A percentile compares a stretch with the other conserved stretches of the same genome.
phyloP scores from a whole-genome alignment of 495 filamentous ascomycete species.

The Penicillium herquei region DNA sequence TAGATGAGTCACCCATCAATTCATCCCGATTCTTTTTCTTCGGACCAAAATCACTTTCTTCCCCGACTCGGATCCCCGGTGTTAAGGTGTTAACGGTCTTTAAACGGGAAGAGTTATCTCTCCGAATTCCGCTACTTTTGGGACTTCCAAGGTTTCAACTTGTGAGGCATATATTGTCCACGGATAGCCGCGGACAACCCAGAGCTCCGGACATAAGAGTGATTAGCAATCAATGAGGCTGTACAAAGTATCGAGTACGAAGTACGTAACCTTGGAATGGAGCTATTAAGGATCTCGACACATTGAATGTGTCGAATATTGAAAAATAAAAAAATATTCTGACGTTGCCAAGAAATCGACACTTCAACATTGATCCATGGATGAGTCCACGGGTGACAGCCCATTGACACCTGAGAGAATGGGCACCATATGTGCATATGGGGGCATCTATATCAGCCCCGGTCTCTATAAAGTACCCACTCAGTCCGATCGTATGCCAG shows the following conservation, averaged over 20 bases:
- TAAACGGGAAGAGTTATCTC: not conserved
- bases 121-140: no score
- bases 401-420: not conserved
- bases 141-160: no score
- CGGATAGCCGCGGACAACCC: not conserved
- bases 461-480: not conserved
- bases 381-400: not conserved
- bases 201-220: no score
- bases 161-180: not conserved
- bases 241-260: no score
- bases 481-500: no score
- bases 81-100: not conserved
- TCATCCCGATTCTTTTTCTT: constrained; percentile 4
- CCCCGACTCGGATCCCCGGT: constrained; percentile 1
- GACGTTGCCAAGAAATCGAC: not conserved
- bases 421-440: not conserved
- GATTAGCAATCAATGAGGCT: no score
- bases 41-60: not conserved
- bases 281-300: no score
- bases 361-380: not conserved
- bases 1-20: not conserved
- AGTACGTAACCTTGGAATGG: no score
- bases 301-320: not conserved
- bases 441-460: not conserved
- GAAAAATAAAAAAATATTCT: not conserved